Percentiles rank a stretch among this genome's conserved stretches.
Conservation (phyloP, 2,329 filamentous ascomycete species). For the Talaromyces sp. region DNA sequence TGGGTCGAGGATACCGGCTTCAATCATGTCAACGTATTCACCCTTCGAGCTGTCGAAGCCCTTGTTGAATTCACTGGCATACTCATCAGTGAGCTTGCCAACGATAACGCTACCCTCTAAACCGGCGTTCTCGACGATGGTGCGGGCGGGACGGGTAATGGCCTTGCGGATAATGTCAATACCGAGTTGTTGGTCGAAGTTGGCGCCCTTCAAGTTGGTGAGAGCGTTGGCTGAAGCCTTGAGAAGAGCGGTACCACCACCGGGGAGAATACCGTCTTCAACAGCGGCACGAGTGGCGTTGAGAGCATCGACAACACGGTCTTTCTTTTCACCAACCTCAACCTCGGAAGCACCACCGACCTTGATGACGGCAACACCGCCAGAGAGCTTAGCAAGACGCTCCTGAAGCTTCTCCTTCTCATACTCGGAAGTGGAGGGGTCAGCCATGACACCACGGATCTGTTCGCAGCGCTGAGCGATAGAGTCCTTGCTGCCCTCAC, state of each 20-base stretch:
- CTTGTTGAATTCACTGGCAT: constrained; percentile 89
- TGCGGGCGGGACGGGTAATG: constrained; percentile 90
- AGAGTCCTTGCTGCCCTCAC: constrained; percentile 88
- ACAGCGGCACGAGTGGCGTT: constrained; percentile 98
- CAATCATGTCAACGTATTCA: constrained; percentile 99
- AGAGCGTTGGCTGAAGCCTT: constrained; percentile 94
- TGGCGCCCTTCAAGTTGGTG: constrained; percentile 74
- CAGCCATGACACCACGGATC: constrained; percentile 93
- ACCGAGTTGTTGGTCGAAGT: constrained; percentile 99
- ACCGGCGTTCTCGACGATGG: constrained; percentile 96
- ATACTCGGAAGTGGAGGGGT: constrained; percentile 94
- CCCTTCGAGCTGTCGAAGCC: constrained; percentile 95
- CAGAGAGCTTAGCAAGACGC: constrained; percentile 97
- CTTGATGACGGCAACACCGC: constrained; percentile 98
- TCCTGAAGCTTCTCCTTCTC: constrained; percentile 99
- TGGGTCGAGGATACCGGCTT: constrained; percentile 93
- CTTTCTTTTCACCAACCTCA: constrained; percentile 99
- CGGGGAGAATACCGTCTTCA: constrained; percentile 97
- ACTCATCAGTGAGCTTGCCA: constrained; percentile 97
- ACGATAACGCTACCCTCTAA: constrained; percentile 94
- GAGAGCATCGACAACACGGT: constrained; percentile 95
- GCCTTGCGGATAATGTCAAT: constrained; percentile 96
- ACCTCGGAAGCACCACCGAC: constrained; percentile 97
- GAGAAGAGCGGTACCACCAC: constrained; percentile 95
- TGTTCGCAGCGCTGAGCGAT: constrained; percentile 97